Conservation (phyloP, 2,329 filamentous ascomycete species). For the Colletotrichum noveboracense region DNA sequence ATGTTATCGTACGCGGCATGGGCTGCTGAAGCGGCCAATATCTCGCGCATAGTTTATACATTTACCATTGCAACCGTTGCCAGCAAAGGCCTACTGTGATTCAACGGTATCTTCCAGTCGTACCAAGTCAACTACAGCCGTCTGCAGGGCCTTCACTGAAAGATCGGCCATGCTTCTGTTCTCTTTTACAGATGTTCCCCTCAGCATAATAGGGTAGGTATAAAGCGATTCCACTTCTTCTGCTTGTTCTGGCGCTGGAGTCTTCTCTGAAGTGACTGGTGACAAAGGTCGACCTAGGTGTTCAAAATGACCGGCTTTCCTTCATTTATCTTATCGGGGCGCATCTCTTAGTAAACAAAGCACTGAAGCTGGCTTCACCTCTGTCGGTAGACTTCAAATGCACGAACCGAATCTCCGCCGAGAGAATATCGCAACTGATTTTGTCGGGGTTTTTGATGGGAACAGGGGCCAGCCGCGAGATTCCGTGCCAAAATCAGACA, state of each 20-base stretch:
- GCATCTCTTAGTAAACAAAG: neutral
- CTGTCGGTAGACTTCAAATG: neutral
- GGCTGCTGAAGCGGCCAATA: neutral
- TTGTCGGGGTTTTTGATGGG: neutral
- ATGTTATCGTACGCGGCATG: neutral
- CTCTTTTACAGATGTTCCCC: neutral
- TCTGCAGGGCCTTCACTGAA: neutral
- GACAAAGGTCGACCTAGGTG: neutral
- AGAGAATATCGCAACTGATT: neutral
- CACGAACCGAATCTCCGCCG: neutral
- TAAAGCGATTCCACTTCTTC: neutral
- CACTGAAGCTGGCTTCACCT: neutral
- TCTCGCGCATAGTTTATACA: neutral
- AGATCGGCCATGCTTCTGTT: neutral
- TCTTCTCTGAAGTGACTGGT: neutral
- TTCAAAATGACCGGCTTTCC: neutral
- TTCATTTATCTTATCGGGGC: neutral
- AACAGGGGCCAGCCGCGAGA: neutral
- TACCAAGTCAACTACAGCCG: neutral
- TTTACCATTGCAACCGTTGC: neutral
- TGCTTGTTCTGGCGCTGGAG: neutral
- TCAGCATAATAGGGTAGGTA: neutral
- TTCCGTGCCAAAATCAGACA: neutral
- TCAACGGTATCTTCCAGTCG: neutral
- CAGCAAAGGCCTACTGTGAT: neutral